phyloP scores from a whole-genome alignment of 257 asterid species.

The Paulownia fortunei region DNA sequence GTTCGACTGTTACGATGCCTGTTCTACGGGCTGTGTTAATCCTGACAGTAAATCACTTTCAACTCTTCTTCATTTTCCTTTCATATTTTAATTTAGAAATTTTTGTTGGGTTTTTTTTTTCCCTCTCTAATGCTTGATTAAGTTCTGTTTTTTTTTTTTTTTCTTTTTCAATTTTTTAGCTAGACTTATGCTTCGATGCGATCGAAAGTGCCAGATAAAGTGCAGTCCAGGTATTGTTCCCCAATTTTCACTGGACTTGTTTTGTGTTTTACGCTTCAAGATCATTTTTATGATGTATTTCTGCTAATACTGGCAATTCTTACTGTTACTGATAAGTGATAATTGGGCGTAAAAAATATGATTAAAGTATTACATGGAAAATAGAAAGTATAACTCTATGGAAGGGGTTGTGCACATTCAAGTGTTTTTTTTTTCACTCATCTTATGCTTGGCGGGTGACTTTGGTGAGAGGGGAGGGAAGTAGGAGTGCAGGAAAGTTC shows the following conservation, averaged over 20 bases:
- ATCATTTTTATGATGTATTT: neutral
- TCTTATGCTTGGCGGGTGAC: too few relatives aligned
- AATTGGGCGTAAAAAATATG: neutral
- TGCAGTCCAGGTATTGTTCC: constrained; percentile 54
- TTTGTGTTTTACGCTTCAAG: neutral
- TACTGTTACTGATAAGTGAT: neutral
- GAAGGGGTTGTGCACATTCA: neutral
- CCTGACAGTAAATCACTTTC: constrained; percentile 29
- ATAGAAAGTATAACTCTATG: neutral
- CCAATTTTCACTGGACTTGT: neutral
- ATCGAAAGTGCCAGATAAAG: constrained; percentile 48
- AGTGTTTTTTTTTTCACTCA: too few relatives aligned
- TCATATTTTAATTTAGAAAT: neutral
- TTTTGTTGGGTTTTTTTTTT: neutral
- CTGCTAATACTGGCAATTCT: neutral
- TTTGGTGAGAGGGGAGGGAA: constrained; percentile 2
- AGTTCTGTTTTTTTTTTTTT: neutral
- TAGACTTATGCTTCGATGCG: constrained; percentile 43
- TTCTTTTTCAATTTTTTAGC: constrained; percentile 37
- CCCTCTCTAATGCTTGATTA: neutral
- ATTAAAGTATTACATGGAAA: neutral
- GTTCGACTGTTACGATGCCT: constrained; percentile 50
- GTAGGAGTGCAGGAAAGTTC: neutral
- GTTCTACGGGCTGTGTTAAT: constrained; percentile 52
- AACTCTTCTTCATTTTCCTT: neutral